Evolutionary conservation across 1,284 basidiomycete species (phyloP).

Genomic region (Taiwanofungus camphoratus): DNA sequence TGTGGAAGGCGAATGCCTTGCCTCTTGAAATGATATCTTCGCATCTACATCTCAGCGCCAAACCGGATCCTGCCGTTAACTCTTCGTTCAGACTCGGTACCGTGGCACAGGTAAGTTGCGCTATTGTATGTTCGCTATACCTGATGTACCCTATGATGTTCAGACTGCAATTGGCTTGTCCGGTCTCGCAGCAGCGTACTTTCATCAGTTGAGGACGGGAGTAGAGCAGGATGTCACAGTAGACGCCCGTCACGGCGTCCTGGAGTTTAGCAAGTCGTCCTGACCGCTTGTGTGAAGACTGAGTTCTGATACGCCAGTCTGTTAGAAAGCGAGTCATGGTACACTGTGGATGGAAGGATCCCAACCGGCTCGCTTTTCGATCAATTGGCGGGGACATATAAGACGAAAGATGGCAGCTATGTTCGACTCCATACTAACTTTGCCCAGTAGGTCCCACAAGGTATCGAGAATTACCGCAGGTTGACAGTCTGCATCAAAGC

Average conservation of each 20-base stretch:
- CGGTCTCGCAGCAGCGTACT: conserved; percentile 46
- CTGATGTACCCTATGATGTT: neutral
- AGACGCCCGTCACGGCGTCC: conserved; percentile 48
- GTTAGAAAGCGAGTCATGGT: conserved; percentile 47
- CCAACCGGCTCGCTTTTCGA: conserved; percentile 40
- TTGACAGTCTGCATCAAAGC: conserved; percentile 30
- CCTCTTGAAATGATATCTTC: too few species aligned
- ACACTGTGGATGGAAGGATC: conserved; percentile 37
- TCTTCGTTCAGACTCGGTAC: conserved; percentile 47
- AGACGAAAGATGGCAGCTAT: conserved; percentile 42
- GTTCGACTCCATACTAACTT: conserved; percentile 63
- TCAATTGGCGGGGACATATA: conserved; percentile 46
- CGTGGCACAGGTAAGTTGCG: conserved; percentile 39
- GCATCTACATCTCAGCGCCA: too few species aligned
- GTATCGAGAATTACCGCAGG: neutral
- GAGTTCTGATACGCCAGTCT: neutral
- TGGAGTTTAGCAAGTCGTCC: conserved; percentile 51
- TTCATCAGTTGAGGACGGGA: conserved; percentile 44
- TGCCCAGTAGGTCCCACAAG: conserved; percentile 41
- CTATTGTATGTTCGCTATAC: neutral
- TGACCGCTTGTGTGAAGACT: conserved; percentile 2
- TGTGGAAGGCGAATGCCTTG: neutral
- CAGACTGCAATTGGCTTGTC: conserved; percentile 50
- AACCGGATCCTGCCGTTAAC: conserved; percentile 38
- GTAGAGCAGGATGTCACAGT: conserved; percentile 45